Evolutionary conservation across 176 grass and related monocot genomes (phyloP).

Genomic region (Triticum timopheevii): DNA sequence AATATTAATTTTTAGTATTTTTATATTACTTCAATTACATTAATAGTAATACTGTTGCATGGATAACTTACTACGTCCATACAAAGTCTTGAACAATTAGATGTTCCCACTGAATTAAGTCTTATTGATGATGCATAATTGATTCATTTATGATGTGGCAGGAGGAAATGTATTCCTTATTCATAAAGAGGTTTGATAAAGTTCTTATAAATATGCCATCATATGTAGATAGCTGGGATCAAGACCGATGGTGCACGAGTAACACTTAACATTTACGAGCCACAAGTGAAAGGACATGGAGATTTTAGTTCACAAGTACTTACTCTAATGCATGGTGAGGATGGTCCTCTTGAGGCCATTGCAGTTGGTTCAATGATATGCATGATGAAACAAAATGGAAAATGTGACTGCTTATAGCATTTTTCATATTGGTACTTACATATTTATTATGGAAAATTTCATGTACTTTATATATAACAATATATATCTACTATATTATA

Average conservation of each 20-base stretch:
- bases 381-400: neutral
- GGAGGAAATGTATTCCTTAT: neutral
- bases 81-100: neutral
- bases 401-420: neutral
- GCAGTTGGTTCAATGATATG: neutral
- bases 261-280: neutral
- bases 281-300: neutral
- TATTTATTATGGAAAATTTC: too few species aligned
- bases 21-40: neutral
- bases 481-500: too few species aligned
- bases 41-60: neutral
- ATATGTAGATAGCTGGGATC: neutral
- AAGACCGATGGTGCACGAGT: neutral
- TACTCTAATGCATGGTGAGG: neutral
- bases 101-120: neutral
- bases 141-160: neutral
- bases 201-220: neutral
- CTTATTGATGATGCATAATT: neutral
- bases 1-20: neutral
- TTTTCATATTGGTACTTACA: too few species aligned
- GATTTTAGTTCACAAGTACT: neutral
- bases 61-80: neutral
- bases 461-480: too few species aligned
- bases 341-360: neutral
- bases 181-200: neutral